Evolutionary conservation across 371 early-diverging fungal genomes (phyloP).

Genomic region (Lichtheimia hyalospora): DNA sequence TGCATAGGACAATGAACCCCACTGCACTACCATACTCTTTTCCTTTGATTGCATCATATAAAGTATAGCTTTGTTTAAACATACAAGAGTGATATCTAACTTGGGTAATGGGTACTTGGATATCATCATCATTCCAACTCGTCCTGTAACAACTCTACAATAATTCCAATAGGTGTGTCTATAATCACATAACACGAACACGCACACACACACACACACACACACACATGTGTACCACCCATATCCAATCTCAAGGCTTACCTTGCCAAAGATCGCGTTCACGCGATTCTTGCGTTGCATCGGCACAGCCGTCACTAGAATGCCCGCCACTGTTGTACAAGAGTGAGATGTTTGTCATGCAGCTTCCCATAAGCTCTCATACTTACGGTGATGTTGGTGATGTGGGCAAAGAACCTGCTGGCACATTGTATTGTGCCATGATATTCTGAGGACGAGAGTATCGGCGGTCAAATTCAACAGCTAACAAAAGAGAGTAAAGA

Average conservation of each 20-base stretch:
- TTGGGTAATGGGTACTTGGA: neutral
- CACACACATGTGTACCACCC: too few relatives aligned
- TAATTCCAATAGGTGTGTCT: too few relatives aligned
- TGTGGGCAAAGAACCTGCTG: neutral
- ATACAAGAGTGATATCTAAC: neutral
- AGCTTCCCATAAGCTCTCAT: neutral
- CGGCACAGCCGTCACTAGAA: neutral
- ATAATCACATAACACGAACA: neutral
- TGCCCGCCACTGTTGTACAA: neutral
- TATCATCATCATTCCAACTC: neutral
- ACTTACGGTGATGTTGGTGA: neutral
- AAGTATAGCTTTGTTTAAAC: neutral
- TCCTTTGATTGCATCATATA: neutral
- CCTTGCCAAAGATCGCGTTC: constrained; percentile 10
- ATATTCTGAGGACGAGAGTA: constrained; percentile 3
- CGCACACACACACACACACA: too few relatives aligned
- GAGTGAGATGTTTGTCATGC: neutral
- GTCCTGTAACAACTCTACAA: constrained; percentile 6
- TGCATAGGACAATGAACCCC: neutral
- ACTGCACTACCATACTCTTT: neutral
- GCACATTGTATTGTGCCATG: constrained; percentile 7
- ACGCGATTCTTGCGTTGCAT: neutral
- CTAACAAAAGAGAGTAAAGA: too few relatives aligned
- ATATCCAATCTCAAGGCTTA: neutral
- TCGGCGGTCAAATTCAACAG: constrained; percentile 6